Evolutionary conservation across 768 basidiomycete genomes (phyloP).

Genomic region (Kwoniella europaea): DNA sequence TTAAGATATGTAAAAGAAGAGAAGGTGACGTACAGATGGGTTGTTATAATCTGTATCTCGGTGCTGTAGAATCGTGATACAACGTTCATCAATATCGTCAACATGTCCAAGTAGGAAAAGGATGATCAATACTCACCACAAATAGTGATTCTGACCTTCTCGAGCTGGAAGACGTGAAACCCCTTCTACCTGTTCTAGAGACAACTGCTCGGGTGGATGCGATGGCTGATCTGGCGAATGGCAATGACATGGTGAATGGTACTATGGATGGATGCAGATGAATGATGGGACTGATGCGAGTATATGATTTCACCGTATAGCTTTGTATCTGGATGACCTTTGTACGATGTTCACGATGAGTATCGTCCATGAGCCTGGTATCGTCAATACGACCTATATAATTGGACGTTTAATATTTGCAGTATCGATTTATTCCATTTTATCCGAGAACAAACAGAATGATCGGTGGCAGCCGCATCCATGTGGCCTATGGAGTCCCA

Average conservation of each 20-base stretch:
- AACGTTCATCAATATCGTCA: not conserved
- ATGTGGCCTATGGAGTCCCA: not conserved
- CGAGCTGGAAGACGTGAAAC: slow-evolving; percentile 60
- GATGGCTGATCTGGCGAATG: slow-evolving; percentile 37
- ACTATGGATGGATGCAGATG: too few species aligned
- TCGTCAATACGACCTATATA: not conserved
- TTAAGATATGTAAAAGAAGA: not conserved
- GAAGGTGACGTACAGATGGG: slow-evolving; percentile 67
- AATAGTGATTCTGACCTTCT: slow-evolving; percentile 82
- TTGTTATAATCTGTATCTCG: slow-evolving; percentile 95
- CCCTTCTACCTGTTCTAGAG: slow-evolving; percentile 36
- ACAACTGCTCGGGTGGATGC: slow-evolving; percentile 24
- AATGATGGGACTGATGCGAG: too few species aligned
- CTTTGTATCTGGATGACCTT: too few species aligned
- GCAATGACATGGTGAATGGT: slow-evolving; percentile 4
- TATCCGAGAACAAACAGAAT: slow-evolving; percentile 12
- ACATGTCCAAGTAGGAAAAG: not conserved
- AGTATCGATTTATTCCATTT: slow-evolving; percentile 14
- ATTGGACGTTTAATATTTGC: not conserved
- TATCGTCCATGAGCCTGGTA: not conserved
- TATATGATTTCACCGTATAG: too few species aligned
- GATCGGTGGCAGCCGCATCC: not conserved
- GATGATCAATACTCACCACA: slow-evolving; percentile 66
- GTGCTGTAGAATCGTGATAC: slow-evolving; percentile 66
- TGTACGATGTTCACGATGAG: not conserved